Evolutionary conservation across 495 filamentous ascomycete genomes (phyloP).

Genomic region (Hypoxylon lienhwacheense): DNA sequence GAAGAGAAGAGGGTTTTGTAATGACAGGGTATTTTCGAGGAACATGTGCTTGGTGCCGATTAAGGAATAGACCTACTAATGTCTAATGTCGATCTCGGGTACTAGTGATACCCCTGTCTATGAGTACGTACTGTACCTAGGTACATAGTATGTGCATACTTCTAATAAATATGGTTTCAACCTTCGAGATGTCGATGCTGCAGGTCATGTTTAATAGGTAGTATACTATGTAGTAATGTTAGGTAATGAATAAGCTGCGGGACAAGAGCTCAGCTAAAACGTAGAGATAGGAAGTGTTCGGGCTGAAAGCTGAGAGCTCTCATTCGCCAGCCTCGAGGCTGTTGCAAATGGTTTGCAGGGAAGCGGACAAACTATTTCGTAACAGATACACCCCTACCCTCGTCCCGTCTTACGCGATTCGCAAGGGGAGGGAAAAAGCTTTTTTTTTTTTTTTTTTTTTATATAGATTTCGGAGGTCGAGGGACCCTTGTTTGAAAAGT

Average conservation of each 20-base stretch:
- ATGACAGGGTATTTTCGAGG: conserved; percentile 12
- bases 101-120: conserved; percentile 19
- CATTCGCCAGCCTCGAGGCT: conserved; percentile 18
- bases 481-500: conserved; percentile 26
- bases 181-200: too few relatives aligned
- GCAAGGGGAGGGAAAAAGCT: too few relatives aligned
- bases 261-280: too few relatives aligned
- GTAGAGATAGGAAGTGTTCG: conserved; percentile 34
- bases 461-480: too few relatives aligned
- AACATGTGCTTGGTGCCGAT: conserved; percentile 6
- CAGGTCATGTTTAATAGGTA: too few relatives aligned
- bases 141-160: too few relatives aligned
- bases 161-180: too few relatives aligned
- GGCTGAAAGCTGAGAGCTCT: conserved; percentile 22
- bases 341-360: conserved; percentile 36
- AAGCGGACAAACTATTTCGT: conserved; percentile 35
- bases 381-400: too few relatives aligned
- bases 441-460: too few relatives aligned
- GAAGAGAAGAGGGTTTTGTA: too few relatives aligned
- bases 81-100: conserved; percentile 26
- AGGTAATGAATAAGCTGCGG: background rate
- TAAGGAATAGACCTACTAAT: conserved; percentile 9
- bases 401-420: conserved; percentile 32
- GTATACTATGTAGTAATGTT: too few relatives aligned
- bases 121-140: background rate